These are phyloP conservation scores for Nicotiana attenuata DNA, from an alignment of 257 asterid genomes.

Conservation along the genomic window DNA sequence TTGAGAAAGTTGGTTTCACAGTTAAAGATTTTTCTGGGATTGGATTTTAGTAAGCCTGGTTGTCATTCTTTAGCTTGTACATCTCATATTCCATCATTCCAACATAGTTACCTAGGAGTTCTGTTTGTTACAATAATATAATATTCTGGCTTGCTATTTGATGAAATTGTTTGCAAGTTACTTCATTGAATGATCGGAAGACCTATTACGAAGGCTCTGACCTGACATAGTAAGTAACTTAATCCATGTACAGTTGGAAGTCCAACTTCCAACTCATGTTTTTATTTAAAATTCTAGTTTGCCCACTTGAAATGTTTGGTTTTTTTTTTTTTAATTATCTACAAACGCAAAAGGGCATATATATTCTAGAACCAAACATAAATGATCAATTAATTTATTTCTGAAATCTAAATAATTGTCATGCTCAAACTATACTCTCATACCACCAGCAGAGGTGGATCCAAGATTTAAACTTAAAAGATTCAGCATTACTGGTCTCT, in stretches of 20 bases:
- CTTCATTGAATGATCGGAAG: conserved; percentile 6
- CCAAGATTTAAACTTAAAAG: neutral
- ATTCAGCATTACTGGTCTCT: neutral
- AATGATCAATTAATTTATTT: neutral
- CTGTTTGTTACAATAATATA: neutral
- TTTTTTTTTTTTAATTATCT: neutral
- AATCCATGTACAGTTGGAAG: conserved; percentile 30
- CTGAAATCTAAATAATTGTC: neutral
- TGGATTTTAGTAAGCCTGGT: neutral
- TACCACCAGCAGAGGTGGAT: neutral
- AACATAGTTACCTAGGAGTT: conserved; percentile 3
- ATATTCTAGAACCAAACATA: conserved; percentile 3
- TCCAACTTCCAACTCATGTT: conserved; percentile 29
- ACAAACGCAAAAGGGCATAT: conserved; percentile 15
- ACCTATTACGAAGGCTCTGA: conserved; percentile 15
- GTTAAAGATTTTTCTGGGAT: conserved; percentile 62
- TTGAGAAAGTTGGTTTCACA: conserved; percentile 68
- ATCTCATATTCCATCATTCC: neutral
- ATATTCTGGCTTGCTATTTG: neutral
- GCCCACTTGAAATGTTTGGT: conserved; percentile 7
- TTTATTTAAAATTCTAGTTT: conserved; percentile 14
- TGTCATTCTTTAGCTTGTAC: neutral
- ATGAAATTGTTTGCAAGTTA: neutral
- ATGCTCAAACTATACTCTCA: neutral
- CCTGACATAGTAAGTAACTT: neutral